phyloP scores from a whole-genome alignment of 2,329 filamentous ascomycete species.

The Talaromyces piceae region DNA sequence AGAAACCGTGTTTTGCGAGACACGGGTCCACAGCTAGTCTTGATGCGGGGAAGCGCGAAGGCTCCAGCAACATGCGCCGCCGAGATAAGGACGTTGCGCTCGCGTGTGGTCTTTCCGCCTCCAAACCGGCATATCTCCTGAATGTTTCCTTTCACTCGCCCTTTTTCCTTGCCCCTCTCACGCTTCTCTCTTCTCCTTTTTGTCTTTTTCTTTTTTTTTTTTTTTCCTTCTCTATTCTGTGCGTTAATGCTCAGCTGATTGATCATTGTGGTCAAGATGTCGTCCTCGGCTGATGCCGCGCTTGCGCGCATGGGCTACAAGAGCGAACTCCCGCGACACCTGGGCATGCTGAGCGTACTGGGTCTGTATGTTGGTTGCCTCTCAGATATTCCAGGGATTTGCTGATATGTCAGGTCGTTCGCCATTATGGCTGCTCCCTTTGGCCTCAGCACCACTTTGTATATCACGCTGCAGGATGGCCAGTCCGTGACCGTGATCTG shows the following conservation, averaged over 20 bases:
- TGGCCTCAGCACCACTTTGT: conserved; percentile 60
- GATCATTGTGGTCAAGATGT: neutral
- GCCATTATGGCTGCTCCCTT: conserved; percentile 69
- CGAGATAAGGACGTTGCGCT: too few relatives aligned
- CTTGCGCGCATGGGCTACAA: conserved; percentile 62
- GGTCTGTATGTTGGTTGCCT: conserved; percentile 42
- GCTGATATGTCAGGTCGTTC: conserved; percentile 45
- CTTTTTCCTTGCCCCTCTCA: neutral
- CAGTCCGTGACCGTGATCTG: conserved; percentile 62
- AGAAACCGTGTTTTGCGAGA: too few relatives aligned
- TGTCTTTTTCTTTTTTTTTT: neutral
- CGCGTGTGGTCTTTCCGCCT: too few relatives aligned
- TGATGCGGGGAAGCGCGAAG: too few relatives aligned
- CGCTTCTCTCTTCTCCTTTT: too few relatives aligned
- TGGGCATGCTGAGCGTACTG: conserved; percentile 63
- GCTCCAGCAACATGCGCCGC: too few relatives aligned
- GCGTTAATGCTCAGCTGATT: neutral
- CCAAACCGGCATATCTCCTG: too few relatives aligned
- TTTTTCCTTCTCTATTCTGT: neutral
- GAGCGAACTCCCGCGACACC: conserved; percentile 56
- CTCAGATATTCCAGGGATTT: neutral
- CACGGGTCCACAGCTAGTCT: too few relatives aligned
- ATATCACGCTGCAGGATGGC: conserved; percentile 61
- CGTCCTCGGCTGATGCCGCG: conserved; percentile 46
- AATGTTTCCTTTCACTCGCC: too few relatives aligned